Percentiles rank a stretch among this genome's conserved stretches.
These are phyloP conservation scores for Pythium monospermum DNA, from an alignment of 352 stramenopile genomes.

Conservation along the genomic window DNA sequence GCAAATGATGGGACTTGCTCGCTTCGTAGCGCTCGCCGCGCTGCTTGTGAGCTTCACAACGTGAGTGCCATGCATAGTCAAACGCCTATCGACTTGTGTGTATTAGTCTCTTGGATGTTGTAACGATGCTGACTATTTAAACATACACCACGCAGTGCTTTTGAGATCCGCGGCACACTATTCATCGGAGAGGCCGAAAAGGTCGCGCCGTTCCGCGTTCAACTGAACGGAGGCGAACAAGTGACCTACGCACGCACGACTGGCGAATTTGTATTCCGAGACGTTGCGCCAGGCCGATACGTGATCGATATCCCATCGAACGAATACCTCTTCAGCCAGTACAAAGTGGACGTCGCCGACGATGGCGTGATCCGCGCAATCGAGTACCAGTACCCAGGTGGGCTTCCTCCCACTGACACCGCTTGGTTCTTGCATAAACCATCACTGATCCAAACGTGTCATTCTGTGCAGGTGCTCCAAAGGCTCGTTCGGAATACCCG, in stretches of 20 bases:
- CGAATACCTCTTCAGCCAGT: constrained; percentile 72
- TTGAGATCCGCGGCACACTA: constrained; percentile 53
- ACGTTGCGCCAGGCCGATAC: constrained; percentile 65
- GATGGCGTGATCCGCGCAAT: constrained; percentile 55
- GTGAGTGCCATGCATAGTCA: constrained; percentile 18
- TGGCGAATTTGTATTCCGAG: constrained; percentile 69
- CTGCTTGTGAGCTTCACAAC: constrained; percentile 11
- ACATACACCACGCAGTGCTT: constrained; percentile 37
- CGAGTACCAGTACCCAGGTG: constrained; percentile 77
- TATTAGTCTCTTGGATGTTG: background rate
- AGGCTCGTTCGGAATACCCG: constrained; percentile 54
- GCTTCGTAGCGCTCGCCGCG: constrained; percentile 25
- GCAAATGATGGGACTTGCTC: constrained; percentile 25
- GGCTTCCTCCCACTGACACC: background rate
- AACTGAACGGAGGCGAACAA: constrained; percentile 72
- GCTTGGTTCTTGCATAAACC: no score
- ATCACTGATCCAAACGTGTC: no score
- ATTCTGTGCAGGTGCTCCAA: constrained; percentile 34
- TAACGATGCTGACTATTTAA: no score
- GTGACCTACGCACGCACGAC: constrained; percentile 58
- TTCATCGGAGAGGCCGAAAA: constrained; percentile 45
- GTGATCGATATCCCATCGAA: constrained; percentile 67
- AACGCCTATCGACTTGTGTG: background rate
- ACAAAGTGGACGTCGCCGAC: constrained; percentile 50
- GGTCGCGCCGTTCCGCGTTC: constrained; percentile 53